Base-by-base conservation (phyloP, 2,329 filamentous ascomycete genomes). In the Fusarium chaquense region DNA sequence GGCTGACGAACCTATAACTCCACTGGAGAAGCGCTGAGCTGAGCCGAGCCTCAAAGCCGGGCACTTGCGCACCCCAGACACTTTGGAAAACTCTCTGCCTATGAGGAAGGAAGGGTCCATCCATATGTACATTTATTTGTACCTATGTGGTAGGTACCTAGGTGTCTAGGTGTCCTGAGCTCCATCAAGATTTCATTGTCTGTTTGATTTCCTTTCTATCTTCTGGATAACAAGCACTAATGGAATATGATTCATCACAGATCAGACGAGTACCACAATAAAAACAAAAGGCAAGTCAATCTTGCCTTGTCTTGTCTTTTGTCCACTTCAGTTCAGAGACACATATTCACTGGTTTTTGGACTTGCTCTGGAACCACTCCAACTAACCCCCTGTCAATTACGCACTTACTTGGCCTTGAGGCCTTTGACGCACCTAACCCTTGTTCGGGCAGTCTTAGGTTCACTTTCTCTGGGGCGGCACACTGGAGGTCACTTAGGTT, bases 311-410 rank as follows among this genome's bases (percentile, higher is more conserved):
- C 16, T 13, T 38, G 47, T 26, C 38, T 20, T 33, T 51, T 46
- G 12, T 46, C 30, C 43, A 20, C 13, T 46, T 32, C 20, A 20
- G 20, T 46, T 32, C 11, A 51, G 47, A 38, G 20, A 20, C 47
- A 38, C 33, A 40, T 18, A 51, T n/a, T 51, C 24, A 51, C 47
- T 51, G 47, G 33, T 38, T 50, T 45, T 63, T 49, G 47, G 51
- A 57, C 55, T 28, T 33, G 30, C 50, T 60, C 62, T 66, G 56
- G 65, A 49, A 64, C 58, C 58, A 67, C 63, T 64, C 54, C 35
- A 61, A 4, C 18, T 26, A 26, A 26, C 33, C 59, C 65, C 57
- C 45, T 44, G 61, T 62, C 51, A 24, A 63, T 64, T 64, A 64
- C 61, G 59, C 61, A 64, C 30, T 64, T 38, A 24, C 36, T 51